Base-by-base conservation (phyloP, 2,329 filamentous ascomycete species). In the Fusarium sp. region DNA sequence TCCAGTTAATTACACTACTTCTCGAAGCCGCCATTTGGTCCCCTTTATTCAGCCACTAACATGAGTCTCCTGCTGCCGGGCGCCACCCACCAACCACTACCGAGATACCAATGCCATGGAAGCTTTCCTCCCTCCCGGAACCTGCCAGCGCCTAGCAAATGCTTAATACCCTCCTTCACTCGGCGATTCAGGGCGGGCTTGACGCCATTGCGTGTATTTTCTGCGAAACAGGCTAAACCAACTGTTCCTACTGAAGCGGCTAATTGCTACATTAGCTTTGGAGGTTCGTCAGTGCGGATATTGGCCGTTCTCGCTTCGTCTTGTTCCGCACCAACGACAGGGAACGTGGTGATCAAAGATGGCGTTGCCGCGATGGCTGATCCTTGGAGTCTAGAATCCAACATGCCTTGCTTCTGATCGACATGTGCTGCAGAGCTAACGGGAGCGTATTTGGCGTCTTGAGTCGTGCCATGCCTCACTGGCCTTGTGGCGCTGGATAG, bases 1-100 rank as follows among this genome's bases (percentile, higher is more conserved):
- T 20, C 46, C 52, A 51, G 40, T 40, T 27, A 9, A 30, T 30
- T 30, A 11, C 27, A 30, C 3, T 30, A 30, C 40, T 64, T 64
- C 60, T 51, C 52, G 45, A 64, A 63, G 50, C 51, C 52, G 35
- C 61, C 59, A 47, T 48, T 15, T 20, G 32, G 37, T 49, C 22
- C 43, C 32, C 27, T 39, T 39, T 23, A 19, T 56, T 48, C 14
- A 40, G 32, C 49, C 49, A 20, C 45, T 48, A 13, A 4, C 40
- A 49, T 25, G 43, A 48, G 37, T 43, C 44, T 33, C 4, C 22
- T 46, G 37, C 37, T 64, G 59, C 61, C 61, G 61, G 40, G 20
- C 61, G 59, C 59, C 52, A 64, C 60, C n/a, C 15, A 56, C 30
- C 50, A 62, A 40, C 51, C 59, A 64, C 61, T 64, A 64, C 61